Evolutionary conservation across 805 yeast species (phyloP).

Genomic region (Yamadazyma kitorensis): DNA sequence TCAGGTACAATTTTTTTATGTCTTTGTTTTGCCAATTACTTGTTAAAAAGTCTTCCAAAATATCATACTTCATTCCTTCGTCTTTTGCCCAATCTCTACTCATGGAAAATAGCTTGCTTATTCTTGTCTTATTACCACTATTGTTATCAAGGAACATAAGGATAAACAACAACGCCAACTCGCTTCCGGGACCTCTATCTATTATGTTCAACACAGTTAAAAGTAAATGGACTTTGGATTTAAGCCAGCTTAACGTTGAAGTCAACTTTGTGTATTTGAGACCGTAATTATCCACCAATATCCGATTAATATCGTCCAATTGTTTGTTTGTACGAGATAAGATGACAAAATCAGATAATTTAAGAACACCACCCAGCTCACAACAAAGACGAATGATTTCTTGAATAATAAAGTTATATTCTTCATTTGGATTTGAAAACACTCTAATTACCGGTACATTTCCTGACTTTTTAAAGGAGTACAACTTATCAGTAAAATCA

Average conservation of each 20-base stretch:
- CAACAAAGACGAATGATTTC: slow-evolving; percentile 44
- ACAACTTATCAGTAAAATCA: slow-evolving; percentile 2
- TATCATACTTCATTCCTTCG: slow-evolving; percentile 6
- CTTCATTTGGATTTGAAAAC: slow-evolving; percentile 27
- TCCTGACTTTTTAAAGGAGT: slow-evolving; percentile 17
- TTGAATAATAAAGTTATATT: slow-evolving; percentile 38
- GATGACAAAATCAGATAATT: slow-evolving; percentile 50
- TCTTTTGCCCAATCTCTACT: slow-evolving; percentile 13
- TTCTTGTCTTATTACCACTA: slow-evolving; percentile 20
- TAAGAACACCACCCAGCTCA: slow-evolving; percentile 40
- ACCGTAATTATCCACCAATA: slow-evolving; percentile 36
- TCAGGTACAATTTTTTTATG: slow-evolving; percentile 6
- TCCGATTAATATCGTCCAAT: slow-evolving; percentile 35
- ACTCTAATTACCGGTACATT: slow-evolving; percentile 21
- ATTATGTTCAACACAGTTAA: slow-evolving; percentile 49
- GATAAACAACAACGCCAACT: slow-evolving; percentile 28
- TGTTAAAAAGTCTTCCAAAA: slow-evolving; percentile 18
- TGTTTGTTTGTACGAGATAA: slow-evolving; percentile 53
- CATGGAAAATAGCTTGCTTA: slow-evolving; percentile 26
- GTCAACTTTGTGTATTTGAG: slow-evolving; percentile 43
- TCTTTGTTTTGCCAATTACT: slow-evolving; percentile 11
- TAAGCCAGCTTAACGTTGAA: slow-evolving; percentile 52
- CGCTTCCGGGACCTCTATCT: slow-evolving; percentile 28
- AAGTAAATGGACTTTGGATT: slow-evolving; percentile 40
- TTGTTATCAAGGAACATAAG: slow-evolving; percentile 24